Evolutionary conservation across 106 monocot species (phyloP).

Genomic region (Triglochin maritima): DNA sequence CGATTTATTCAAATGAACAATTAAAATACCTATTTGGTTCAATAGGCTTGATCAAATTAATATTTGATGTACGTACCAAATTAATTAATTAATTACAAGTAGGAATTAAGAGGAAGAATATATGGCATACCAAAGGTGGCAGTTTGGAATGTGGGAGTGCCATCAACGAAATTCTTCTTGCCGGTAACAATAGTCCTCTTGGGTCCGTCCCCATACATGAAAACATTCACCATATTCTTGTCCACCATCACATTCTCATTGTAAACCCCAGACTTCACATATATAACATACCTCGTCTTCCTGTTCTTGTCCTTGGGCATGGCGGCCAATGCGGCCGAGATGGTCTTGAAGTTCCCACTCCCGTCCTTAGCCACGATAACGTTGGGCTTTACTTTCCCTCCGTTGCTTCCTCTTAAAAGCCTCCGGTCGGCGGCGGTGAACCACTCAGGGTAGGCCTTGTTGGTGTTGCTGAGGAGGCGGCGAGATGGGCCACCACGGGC

Average conservation of each 20-base stretch:
- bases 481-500: neutral
- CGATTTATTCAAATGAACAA: too few species aligned
- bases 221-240: constrained; percentile 43
- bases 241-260: constrained; percentile 31
- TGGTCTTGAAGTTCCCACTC: constrained; percentile 56
- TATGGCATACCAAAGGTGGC: constrained; percentile 19
- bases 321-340: constrained; percentile 32
- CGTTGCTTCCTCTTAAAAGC: neutral
- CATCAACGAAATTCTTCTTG: constrained; percentile 52
- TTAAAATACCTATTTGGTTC: too few species aligned
- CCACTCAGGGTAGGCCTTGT: constrained; percentile 14
- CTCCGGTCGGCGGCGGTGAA: constrained; percentile 7
- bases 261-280: constrained; percentile 20
- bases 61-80: too few species aligned
- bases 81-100: too few species aligned
- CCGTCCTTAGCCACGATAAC: constrained; percentile 68
- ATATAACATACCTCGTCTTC: constrained; percentile 23
- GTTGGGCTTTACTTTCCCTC: constrained; percentile 9
- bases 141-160: constrained; percentile 28
- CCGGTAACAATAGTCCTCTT: constrained; percentile 43
- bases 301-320: constrained; percentile 35
- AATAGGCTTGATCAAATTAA: too few species aligned
- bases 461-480: constrained; percentile 12
- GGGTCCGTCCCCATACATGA: constrained; percentile 40
- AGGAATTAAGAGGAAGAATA: neutral